Evolutionary conservation across 345 rosid species (phyloP).

Genomic region (Durio zibethinus): DNA sequence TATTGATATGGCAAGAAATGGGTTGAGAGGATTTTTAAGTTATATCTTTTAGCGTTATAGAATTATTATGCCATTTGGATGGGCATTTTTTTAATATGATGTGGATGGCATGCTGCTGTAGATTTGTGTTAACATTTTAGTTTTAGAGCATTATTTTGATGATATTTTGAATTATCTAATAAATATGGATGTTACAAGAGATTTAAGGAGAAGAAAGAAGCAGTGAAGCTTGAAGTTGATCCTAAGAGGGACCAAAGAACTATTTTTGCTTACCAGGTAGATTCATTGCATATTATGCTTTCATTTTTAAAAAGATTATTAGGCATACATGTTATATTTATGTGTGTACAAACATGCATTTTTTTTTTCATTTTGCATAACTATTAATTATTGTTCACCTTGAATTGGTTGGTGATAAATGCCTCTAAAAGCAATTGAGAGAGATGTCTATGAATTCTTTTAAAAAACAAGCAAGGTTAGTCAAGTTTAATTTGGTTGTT

Average conservation of each 20-base stretch:
- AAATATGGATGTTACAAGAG: conserved; percentile 41
- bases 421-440: conserved; percentile 91
- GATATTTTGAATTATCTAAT: not conserved
- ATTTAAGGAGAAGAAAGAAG: conserved; percentile 77
- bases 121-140: not conserved
- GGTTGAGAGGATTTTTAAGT: not conserved
- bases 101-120: not conserved
- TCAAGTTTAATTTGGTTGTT: conserved; percentile 11
- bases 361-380: not conserved
- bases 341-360: not conserved
- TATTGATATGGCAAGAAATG: not conserved
- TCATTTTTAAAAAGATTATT: conserved; percentile 3
- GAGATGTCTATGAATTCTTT: conserved; percentile 91
- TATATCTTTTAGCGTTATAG: not conserved
- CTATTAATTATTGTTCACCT: not conserved
- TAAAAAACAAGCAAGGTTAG: conserved; percentile 91
- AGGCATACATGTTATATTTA: not conserved
- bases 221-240: conserved; percentile 75
- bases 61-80: not conserved
- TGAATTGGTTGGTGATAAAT: conserved; percentile 47
- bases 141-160: not conserved
- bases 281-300: not conserved
- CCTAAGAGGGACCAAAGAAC: conserved; percentile 98
- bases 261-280: conserved; percentile 93
- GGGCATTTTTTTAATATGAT: not conserved